These are phyloP conservation scores for Tricholoma flavovirens DNA, from an alignment of 768 basidiomycete species.

Conservation along the genomic window DNA sequence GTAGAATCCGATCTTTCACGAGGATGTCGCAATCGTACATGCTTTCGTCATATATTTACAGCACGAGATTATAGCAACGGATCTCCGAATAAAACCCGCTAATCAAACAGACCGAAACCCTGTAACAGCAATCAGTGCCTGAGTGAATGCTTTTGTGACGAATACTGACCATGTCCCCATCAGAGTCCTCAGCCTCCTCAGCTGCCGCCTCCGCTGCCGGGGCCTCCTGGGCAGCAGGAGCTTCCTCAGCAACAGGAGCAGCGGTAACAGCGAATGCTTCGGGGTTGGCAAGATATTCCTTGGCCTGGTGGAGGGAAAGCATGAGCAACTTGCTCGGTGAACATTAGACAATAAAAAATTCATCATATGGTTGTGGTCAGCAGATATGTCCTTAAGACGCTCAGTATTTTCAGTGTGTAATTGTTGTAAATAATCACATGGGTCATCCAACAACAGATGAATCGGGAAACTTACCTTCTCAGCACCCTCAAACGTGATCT, in stretches of 20 bases:
- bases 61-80: background rate
- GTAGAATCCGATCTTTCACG: background rate
- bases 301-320: constrained; percentile 50
- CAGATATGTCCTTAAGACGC: constrained; percentile 37
- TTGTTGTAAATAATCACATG: constrained; percentile 30
- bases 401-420: constrained; percentile 88
- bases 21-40: background rate
- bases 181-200: constrained; percentile 81
- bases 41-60: background rate
- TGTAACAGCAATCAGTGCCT: constrained; percentile 24
- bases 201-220: constrained; percentile 62
- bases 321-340: constrained; percentile 10
- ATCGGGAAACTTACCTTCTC: constrained; percentile 64
- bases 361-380: constrained; percentile 29
- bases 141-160: background rate
- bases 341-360: constrained; percentile 12
- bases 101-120: constrained; percentile 97
- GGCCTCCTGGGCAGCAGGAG: constrained; percentile 51
- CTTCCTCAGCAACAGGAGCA: constrained; percentile 40
- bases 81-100: constrained; percentile 17
- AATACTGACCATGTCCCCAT: constrained; percentile 78
- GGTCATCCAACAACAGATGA: constrained; percentile 8
- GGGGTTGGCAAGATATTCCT: constrained; percentile 96
- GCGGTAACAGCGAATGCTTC: constrained; percentile 92
- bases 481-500: constrained; percentile 90